These are phyloP conservation scores for Nicotiana rustica DNA, from an alignment of 305 asterid genomes.

Conservation along the genomic window DNA sequence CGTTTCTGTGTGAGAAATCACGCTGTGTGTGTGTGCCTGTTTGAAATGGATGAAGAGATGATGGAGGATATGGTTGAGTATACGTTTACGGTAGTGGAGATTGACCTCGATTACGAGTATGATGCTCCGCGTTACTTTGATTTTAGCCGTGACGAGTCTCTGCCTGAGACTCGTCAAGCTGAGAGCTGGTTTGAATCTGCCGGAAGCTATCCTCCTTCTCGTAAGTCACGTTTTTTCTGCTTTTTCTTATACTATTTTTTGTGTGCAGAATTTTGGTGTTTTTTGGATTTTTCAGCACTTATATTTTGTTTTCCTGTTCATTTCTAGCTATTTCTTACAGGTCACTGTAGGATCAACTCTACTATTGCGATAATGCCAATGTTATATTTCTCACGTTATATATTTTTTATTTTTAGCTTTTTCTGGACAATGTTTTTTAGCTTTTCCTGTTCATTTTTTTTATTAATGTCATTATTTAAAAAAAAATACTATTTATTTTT, in stretches of 20 bases:
- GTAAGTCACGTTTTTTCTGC: slow-evolving; percentile 43
- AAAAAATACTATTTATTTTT: no score
- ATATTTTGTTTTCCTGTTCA: not conserved
- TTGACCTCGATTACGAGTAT: slow-evolving; percentile 92
- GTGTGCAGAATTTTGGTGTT: slow-evolving; percentile 8
- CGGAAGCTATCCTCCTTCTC: slow-evolving; percentile 88
- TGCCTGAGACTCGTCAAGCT: slow-evolving; percentile 61
- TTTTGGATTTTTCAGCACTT: not conserved
- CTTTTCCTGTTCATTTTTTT: slow-evolving; percentile 10
- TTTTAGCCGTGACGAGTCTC: slow-evolving; percentile 67
- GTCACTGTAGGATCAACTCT: slow-evolving; percentile 20
- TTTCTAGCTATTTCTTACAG: not conserved
- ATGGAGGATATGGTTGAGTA: slow-evolving; percentile 59
- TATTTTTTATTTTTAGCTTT: slow-evolving; percentile 1
- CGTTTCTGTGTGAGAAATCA: slow-evolving; percentile 28
- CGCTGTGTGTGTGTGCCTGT: not conserved
- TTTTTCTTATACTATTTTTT: not conserved
- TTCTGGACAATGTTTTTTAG: not conserved
- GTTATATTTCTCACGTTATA: slow-evolving; percentile 4
- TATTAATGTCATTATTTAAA: no score
- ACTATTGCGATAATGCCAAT: not conserved
- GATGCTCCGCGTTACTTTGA: slow-evolving; percentile 87
- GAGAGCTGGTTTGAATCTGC: slow-evolving; percentile 89
- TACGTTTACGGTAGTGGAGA: slow-evolving; percentile 71
- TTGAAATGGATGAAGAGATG: slow-evolving; percentile 70